Evolutionary conservation across 2,329 filamentous ascomycete species (phyloP).

Genomic region (Didymella exigua): DNA sequence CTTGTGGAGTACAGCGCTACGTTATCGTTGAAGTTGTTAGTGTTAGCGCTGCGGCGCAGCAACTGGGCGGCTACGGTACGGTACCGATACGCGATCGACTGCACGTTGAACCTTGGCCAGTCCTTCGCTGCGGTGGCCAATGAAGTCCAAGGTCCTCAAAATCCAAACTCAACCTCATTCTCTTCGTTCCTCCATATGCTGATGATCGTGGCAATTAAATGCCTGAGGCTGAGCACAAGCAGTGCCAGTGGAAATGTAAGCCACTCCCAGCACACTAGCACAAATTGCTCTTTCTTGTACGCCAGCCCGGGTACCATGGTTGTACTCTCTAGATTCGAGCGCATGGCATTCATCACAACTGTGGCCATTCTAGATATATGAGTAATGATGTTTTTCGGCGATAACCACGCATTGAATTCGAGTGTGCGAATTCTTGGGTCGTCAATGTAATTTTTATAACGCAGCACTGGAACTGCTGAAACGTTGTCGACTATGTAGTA

Average conservation of each 20-base stretch:
- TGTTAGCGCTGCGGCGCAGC: not conserved
- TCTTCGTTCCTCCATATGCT: slow-evolving; percentile 23
- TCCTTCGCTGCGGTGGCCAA: too few species aligned
- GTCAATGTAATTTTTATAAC: slow-evolving; percentile 8
- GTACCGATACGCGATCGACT: not conserved
- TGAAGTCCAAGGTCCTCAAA: too few species aligned
- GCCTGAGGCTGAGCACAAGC: slow-evolving; percentile 26
- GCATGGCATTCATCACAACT: slow-evolving; percentile 27
- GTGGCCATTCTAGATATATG: slow-evolving; percentile 29
- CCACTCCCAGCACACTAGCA: slow-evolving; percentile 38
- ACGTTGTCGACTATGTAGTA: not conserved
- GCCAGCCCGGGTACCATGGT: slow-evolving; percentile 15
- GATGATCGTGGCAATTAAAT: slow-evolving; percentile 33
- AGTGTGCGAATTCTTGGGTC: not conserved
- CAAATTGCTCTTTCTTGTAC: slow-evolving; percentile 18
- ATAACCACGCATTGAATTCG: slow-evolving; percentile 19
- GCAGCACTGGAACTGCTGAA: not conserved
- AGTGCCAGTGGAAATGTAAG: slow-evolving; percentile 35
- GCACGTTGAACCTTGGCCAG: too few species aligned
- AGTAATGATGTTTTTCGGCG: slow-evolving; percentile 28
- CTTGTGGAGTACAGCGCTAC: not conserved
- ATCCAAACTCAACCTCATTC: slow-evolving; percentile 29
- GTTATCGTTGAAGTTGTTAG: not conserved
- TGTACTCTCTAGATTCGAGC: slow-evolving; percentile 9
- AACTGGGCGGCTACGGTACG: not conserved